These are phyloP conservation scores for Bipolaris zeicola DNA, from an alignment of 2,329 filamentous ascomycete genomes.

Conservation along the genomic window DNA sequence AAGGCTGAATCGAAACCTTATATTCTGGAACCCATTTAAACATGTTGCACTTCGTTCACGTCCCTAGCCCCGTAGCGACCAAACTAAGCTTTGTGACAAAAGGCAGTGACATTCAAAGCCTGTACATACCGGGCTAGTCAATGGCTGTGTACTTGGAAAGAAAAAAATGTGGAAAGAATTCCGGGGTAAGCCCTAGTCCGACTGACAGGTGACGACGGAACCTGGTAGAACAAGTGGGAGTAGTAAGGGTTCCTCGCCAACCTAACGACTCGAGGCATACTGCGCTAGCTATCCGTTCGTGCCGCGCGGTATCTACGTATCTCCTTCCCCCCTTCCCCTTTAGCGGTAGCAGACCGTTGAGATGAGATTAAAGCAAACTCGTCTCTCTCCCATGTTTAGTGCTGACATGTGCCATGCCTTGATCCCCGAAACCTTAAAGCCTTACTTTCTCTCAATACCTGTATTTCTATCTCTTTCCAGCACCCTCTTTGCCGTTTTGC, in stretches of 20 bases:
- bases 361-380: neutral
- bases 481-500: neutral
- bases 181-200: neutral
- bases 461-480: neutral
- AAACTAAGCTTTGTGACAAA: neutral
- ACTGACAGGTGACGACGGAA: neutral
- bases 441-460: neutral
- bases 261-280: neutral
- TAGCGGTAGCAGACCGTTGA: neutral
- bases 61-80: neutral
- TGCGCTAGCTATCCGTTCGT: neutral
- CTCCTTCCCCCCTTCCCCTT: too few species aligned
- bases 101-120: neutral
- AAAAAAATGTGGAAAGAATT: neutral
- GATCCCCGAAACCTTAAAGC: slow-evolving; percentile 1
- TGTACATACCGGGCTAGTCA: neutral
- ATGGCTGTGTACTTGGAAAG: neutral
- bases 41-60: neutral
- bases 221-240: neutral
- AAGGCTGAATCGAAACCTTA: neutral
- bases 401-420: neutral
- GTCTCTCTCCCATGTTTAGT: neutral
- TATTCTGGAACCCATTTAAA: neutral
- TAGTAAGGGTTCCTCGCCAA: neutral
- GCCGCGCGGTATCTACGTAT: neutral